Conservation (phyloP, 1,284 basidiomycete species). For the Ustilago bromivora region DNA sequence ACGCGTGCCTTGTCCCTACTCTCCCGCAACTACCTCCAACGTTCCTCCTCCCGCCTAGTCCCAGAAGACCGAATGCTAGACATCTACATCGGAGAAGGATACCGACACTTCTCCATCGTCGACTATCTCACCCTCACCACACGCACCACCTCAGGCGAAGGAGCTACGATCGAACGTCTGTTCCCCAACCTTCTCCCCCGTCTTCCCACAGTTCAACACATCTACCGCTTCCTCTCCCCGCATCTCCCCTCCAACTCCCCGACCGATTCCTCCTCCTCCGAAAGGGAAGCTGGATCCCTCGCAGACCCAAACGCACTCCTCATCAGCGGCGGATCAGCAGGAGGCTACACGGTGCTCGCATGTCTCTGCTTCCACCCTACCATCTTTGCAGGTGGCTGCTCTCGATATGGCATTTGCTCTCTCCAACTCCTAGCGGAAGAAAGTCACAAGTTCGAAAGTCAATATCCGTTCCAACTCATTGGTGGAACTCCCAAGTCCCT, state of each 20-base stretch:
- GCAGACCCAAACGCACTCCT: conserved; percentile 42
- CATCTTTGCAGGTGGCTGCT: conserved; percentile 44
- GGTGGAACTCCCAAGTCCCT: conserved; percentile 74
- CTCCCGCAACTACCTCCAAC: background rate
- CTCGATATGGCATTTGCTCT: conserved; percentile 44
- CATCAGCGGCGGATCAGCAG: conserved; percentile 71
- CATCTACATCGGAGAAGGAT: conserved; percentile 54
- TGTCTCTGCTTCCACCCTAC: conserved; percentile 69
- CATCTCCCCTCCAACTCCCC: conserved; percentile 15
- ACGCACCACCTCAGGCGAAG: background rate
- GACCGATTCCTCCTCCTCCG: no score
- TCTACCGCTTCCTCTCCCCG: conserved; percentile 39
- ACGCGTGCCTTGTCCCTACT: conserved; percentile 33
- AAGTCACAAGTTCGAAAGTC: conserved; percentile 78
- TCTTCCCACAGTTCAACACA: conserved; percentile 24
- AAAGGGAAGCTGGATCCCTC: background rate
- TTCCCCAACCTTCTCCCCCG: conserved; percentile 51
- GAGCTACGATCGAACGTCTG: conserved; percentile 14
- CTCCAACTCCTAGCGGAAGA: conserved; percentile 61
- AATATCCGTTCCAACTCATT: conserved; percentile 74
- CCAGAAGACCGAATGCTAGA: conserved; percentile 61
- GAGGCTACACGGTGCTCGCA: conserved; percentile 76
- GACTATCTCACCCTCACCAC: conserved; percentile 57
- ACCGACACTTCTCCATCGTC: conserved; percentile 51
- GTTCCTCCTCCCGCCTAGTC: conserved; percentile 25